A percentile compares a stretch with the other conserved stretches of the same genome.
phyloP scores from a whole-genome alignment of 805 yeast genomes.

The Lachancea mirantina region DNA sequence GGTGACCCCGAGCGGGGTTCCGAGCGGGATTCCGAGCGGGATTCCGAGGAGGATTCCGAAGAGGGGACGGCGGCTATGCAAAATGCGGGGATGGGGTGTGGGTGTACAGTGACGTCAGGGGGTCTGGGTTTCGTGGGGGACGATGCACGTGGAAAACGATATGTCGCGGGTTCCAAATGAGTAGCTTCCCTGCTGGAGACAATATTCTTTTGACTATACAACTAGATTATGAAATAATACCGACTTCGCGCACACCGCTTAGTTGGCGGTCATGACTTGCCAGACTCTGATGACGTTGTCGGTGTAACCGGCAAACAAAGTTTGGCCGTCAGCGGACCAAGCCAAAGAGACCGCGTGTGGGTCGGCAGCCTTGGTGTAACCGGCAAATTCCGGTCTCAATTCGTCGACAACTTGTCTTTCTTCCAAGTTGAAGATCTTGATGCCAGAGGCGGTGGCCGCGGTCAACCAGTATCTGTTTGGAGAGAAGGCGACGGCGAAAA shows the following conservation, averaged over 20 bases:
- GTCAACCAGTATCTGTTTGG: constrained; percentile 99
- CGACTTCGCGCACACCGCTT: constrained; percentile 10
- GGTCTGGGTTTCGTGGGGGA: no score
- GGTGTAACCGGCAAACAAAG: constrained; percentile 99
- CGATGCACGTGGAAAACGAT: no score
- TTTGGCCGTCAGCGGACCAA: constrained; percentile 99
- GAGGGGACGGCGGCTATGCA: no score
- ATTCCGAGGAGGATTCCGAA: no score
- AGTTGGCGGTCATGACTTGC: constrained; percentile 90
- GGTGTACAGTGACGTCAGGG: no score
- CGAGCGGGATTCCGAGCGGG: no score
- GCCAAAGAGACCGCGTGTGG: constrained; percentile 97
- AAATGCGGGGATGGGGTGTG: no score
- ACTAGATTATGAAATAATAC: constrained; percentile 8
- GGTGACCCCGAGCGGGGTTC: no score
- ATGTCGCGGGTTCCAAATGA: no score
- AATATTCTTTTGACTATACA: no score
- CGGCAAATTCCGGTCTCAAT: constrained; percentile 95
- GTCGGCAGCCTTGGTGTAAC: constrained; percentile 83
- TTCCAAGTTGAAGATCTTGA: constrained; percentile 97
- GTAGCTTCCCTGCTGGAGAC: no score
- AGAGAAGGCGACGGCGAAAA: constrained; percentile 97
- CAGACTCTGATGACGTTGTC: constrained; percentile 99
- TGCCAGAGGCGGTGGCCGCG: constrained; percentile 97
- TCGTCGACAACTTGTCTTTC: constrained; percentile 91